Conservation (phyloP, 805 yeast genomes). For the Candida cerambycidarum region DNA sequence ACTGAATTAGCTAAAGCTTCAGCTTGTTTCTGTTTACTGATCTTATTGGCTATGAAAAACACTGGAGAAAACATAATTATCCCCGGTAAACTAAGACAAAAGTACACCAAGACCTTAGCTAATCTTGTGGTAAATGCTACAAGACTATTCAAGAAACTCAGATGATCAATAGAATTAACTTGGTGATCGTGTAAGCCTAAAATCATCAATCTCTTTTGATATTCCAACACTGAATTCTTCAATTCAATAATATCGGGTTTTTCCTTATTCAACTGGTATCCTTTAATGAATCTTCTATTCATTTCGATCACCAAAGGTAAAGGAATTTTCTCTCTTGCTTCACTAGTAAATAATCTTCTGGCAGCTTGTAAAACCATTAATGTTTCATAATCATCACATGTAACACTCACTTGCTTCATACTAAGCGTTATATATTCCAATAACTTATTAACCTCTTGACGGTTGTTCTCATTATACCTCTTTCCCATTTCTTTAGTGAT, state of each 20-base stretch:
- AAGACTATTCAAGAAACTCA: constrained; percentile 23
- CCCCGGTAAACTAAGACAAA: constrained; percentile 39
- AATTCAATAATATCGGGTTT: constrained; percentile 34
- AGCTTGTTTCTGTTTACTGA: constrained; percentile 34
- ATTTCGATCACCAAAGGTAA: constrained; percentile 42
- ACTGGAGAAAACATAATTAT: constrained; percentile 39
- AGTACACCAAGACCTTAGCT: constrained; percentile 26
- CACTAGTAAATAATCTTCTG: constrained; percentile 38
- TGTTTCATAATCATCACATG: constrained; percentile 43
- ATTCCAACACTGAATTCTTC: constrained; percentile 30
- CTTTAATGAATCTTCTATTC: constrained; percentile 38
- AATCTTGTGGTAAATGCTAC: constrained; percentile 26
- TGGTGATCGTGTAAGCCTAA: constrained; percentile 43
- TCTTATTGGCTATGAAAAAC: constrained; percentile 32
- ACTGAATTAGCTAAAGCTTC: constrained; percentile 39
- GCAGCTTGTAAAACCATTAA: constrained; percentile 45
- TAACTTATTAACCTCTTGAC: constrained; percentile 27
- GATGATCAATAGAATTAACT: constrained; percentile 28
- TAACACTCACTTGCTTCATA: constrained; percentile 39
- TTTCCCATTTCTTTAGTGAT: constrained; percentile 30
- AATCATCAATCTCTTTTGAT: constrained; percentile 30
- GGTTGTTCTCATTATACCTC: constrained; percentile 25
- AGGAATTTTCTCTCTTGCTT: constrained; percentile 34
- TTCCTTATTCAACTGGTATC: constrained; percentile 34
- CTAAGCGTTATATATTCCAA: constrained; percentile 31